phyloP scores from a whole-genome alignment of 2,329 filamentous ascomycete genomes.

The Parascedosporium putredinis region DNA sequence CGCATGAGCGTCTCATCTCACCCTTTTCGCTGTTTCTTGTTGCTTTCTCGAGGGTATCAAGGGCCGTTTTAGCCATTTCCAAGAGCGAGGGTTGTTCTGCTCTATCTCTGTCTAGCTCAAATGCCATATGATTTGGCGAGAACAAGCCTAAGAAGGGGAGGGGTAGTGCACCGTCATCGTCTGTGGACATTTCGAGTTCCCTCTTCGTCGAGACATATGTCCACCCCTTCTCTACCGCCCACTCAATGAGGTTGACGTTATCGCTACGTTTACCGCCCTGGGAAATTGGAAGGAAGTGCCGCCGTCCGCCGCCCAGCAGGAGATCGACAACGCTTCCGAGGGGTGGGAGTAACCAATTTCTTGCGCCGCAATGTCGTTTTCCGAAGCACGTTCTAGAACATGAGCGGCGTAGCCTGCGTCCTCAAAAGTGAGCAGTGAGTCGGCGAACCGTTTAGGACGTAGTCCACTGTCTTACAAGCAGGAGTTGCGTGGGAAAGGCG shows the following conservation, averaged over 20 bases:
- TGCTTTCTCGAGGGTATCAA: slow-evolving; percentile 13
- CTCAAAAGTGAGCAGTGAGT: neutral
- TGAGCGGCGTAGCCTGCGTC: slow-evolving; percentile 13
- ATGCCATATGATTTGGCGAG: slow-evolving; percentile 13
- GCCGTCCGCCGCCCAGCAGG: slow-evolving; percentile 16
- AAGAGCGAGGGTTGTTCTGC: slow-evolving; percentile 14
- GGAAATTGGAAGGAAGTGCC: slow-evolving; percentile 13
- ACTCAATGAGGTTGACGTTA: slow-evolving; percentile 15
- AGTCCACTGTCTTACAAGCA: slow-evolving; percentile 8
- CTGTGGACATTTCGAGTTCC: slow-evolving; percentile 10
- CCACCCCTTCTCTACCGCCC: slow-evolving; percentile 14
- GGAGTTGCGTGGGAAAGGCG: slow-evolving; percentile 18
- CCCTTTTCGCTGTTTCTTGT: slow-evolving; percentile 8
- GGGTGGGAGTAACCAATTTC: slow-evolving; percentile 16
- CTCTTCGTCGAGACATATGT: slow-evolving; percentile 13
- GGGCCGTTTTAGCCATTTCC: slow-evolving; percentile 13
- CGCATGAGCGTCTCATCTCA: neutral
- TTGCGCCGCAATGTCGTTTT: slow-evolving; percentile 17
- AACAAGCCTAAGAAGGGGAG: slow-evolving; percentile 16
- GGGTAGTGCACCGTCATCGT: slow-evolving; percentile 10
- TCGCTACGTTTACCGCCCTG: slow-evolving; percentile 14
- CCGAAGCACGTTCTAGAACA: slow-evolving; percentile 15
- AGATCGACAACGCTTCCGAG: slow-evolving; percentile 14
- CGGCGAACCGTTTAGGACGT: no score
- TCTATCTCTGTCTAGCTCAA: slow-evolving; percentile 15